Evolutionary conservation across 441 rosid species (phyloP), one percentile per base, ranked within the genome.

Genomic region (Pelargonium hybrid): DNA sequence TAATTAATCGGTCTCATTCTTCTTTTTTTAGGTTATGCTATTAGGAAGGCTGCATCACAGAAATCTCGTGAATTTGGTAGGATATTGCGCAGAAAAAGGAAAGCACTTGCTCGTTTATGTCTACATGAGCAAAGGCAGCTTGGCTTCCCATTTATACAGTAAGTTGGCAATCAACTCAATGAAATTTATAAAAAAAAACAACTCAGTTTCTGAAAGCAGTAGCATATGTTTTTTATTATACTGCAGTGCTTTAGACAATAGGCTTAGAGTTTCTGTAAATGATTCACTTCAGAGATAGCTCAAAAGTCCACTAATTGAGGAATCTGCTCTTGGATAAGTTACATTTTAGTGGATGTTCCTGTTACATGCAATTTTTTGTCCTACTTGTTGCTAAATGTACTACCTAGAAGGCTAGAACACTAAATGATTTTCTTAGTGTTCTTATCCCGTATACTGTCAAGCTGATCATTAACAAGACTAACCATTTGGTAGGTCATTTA

Each of bases 41-140:
- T 74, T 94, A 80, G 99, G 98, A 80, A 87, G 99, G 81, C 75
- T 94, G 86, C 99, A 94, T 80, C 99, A 94, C 72, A 84, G 98
- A 56, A 94, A 92, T 81, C 85, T 94, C 25, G 98, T 92, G 81
- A 90, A 94, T 83, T 83, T 94, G 84, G 84, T 92, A 1, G 99
- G 99, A 61, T 94, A 88, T 77, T 94, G 99, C 65, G 94, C 98
- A 63, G 99, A 94, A 72, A 94, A 89, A 84, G 89, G 97, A 45
- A 91, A 85, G 73, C 91, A 90, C 75, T 92, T 94, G 84, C 99
- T 94, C 75, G 75, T 94, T 70, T 94, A 94, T 82, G 98, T 92
- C 66, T 92, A 84, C 79, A 94, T 94, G 99, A 92, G 90, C 77
- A 88, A 92, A 86, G 97, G 98, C 78, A 89, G 99, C 87, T 83